Percentiles rank a stretch among this genome's conserved stretches.
Conservation (phyloP, 129 eudicot genomes). For the Erigeron canadensis region DNA sequence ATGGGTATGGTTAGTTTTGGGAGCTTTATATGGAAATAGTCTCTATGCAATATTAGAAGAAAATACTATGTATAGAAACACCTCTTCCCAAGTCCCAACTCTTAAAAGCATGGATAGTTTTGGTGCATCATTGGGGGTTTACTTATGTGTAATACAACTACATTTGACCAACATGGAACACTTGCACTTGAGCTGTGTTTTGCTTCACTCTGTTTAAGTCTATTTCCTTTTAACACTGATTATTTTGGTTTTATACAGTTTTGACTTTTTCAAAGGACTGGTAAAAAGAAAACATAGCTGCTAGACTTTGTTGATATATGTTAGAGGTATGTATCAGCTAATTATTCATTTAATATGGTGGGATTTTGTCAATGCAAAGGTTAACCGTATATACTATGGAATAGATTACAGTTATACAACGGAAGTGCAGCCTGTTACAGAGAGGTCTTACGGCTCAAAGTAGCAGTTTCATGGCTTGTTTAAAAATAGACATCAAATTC, state of each 20-base stretch:
- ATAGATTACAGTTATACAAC: neutral
- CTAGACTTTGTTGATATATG: conserved; percentile 10
- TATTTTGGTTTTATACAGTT: conserved; percentile 43
- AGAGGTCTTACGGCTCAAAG: neutral
- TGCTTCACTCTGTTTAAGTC: too few relatives aligned
- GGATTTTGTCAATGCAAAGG: neutral
- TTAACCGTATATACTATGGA: neutral
- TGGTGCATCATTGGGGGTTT: neutral
- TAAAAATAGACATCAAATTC: neutral
- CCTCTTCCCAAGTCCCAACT: neutral
- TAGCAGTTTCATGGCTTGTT: neutral
- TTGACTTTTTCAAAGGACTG: conserved; percentile 97
- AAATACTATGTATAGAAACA: neutral
- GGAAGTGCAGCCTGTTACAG: neutral
- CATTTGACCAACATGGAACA: too few relatives aligned
- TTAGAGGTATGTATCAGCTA: neutral
- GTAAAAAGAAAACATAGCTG: conserved; percentile 65
- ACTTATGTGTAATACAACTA: too few relatives aligned
- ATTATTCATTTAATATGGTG: neutral
- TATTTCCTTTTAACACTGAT: neutral
- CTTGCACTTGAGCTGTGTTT: too few relatives aligned
- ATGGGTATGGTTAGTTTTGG: too few relatives aligned
- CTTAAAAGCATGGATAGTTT: neutral
- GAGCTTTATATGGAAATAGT: too few relatives aligned
- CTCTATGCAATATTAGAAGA: neutral